Percentiles rank a stretch among this genome's conserved stretches.
Conservation (phyloP, 176 grass and related monocot species). For the Hordeum vulgare region DNA sequence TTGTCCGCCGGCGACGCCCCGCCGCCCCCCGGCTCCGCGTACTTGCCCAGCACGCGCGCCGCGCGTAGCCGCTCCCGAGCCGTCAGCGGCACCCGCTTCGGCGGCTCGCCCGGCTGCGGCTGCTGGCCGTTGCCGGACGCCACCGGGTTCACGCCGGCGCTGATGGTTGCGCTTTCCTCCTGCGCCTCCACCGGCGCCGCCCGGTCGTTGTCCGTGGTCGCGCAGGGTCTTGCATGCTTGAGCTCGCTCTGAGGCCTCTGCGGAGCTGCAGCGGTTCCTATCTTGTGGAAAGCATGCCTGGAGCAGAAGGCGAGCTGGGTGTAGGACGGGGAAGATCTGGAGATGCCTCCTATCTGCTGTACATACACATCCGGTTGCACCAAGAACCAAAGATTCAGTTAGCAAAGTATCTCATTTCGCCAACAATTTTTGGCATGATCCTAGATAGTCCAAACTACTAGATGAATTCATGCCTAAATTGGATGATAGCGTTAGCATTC, state of each 20-base stretch:
- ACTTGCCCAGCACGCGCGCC: conserved; percentile 77
- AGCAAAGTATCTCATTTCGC: neutral
- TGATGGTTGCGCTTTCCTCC: conserved; percentile 8
- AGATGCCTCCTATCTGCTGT: conserved; percentile 16
- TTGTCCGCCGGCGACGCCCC: neutral
- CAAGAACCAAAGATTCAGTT: neutral
- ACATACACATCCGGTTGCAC: neutral
- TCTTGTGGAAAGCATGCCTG: conserved; percentile 31
- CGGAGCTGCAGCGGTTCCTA: neutral
- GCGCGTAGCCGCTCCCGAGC: conserved; percentile 76
- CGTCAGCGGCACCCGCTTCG: conserved; percentile 56
- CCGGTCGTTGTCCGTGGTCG: conserved; percentile 41
- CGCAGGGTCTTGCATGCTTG: conserved; percentile 27
- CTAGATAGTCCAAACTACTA: neutral
- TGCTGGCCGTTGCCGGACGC: conserved; percentile 9
- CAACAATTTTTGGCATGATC: neutral
- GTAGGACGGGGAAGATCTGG: conserved; percentile 25
- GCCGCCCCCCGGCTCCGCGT: conserved; percentile 40
- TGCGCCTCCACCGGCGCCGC: conserved; percentile 5
- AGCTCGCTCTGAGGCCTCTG: conserved; percentile 16
- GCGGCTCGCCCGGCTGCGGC: conserved; percentile 8
- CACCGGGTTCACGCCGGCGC: neutral
- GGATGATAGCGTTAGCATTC: neutral
- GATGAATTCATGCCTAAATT: neutral
- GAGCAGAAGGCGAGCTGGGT: conserved; percentile 37